Evolutionary conservation across 495 filamentous ascomycete species (phyloP).

Genomic region (Clavariopsis aquatica): DNA sequence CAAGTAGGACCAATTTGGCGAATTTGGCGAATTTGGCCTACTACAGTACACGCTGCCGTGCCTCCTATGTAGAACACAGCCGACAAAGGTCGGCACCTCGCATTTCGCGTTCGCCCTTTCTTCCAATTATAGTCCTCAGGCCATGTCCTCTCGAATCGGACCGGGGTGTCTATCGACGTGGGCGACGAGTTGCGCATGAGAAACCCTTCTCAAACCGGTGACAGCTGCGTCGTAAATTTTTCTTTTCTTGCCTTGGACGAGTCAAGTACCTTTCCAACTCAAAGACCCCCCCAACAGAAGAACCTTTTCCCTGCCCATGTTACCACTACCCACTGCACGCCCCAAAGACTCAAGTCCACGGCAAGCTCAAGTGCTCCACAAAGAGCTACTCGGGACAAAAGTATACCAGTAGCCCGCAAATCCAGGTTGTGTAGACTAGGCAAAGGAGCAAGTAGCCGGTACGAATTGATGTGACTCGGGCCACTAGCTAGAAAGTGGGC

Average conservation of each 20-base stretch:
- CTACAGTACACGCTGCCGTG: no score
- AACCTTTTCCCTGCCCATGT: slow-evolving; percentile 19
- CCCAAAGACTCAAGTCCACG: slow-evolving; percentile 31
- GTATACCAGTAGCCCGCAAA: slow-evolving; percentile 11
- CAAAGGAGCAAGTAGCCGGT: slow-evolving; percentile 6
- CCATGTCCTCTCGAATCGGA: neutral
- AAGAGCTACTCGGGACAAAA: slow-evolving; percentile 24
- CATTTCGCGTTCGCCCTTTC: neutral
- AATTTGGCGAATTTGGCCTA: neutral
- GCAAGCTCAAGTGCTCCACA: slow-evolving; percentile 26
- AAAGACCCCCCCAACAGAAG: slow-evolving; percentile 32
- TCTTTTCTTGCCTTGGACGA: neutral
- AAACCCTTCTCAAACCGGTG: slow-evolving; percentile 12
- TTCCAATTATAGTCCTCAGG: neutral
- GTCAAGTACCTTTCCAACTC: neutral
- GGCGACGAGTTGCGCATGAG: slow-evolving; percentile 8
- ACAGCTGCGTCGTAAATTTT: slow-evolving; percentile 1
- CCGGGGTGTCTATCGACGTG: neutral
- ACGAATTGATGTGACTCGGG: neutral
- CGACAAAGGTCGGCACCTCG: neutral
- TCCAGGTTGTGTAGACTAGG: neutral
- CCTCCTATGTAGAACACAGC: no score
- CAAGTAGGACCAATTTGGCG: neutral
- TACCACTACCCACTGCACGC: slow-evolving; percentile 26
- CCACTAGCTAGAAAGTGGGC: slow-evolving; percentile 14